Conservation (phyloP, 2,329 filamentous ascomycete species). For the Cladosporium sp. region DNA sequence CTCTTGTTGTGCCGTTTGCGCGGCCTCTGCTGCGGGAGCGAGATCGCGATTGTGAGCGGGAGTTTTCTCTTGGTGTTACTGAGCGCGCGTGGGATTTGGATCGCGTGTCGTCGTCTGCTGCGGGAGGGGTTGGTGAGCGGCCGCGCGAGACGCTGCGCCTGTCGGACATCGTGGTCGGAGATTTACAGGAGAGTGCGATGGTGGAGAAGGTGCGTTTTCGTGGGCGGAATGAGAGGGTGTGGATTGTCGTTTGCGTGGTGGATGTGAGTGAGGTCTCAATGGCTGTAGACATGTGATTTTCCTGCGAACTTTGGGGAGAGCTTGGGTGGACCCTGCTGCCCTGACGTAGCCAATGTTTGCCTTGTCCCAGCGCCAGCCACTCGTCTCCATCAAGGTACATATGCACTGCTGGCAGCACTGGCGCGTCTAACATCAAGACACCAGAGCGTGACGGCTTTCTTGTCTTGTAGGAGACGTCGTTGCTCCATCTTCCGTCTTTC, state of each 20-base stretch:
- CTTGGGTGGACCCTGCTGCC: neutral
- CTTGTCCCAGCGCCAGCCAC: neutral
- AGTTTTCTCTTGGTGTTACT: slow-evolving; percentile 31
- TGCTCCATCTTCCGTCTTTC: neutral
- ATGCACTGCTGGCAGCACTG: too few species aligned
- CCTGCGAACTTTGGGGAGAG: neutral
- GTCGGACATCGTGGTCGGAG: slow-evolving; percentile 15
- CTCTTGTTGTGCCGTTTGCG: slow-evolving; percentile 31
- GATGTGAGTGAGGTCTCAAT: too few species aligned
- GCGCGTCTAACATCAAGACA: too few species aligned
- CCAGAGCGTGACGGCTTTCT: neutral
- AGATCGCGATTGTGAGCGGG: slow-evolving; percentile 29
- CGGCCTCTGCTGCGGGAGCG: slow-evolving; percentile 28
- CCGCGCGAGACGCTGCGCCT: slow-evolving; percentile 37
- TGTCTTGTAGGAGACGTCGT: neutral
- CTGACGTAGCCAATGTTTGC: neutral
- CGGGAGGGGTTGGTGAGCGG: slow-evolving; percentile 31
- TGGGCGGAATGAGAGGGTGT: too few species aligned
- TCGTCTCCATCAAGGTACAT: neutral
- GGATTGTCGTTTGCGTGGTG: too few species aligned
- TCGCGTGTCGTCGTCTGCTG: slow-evolving; percentile 23
- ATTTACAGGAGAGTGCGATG: too few species aligned
- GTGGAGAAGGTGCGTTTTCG: too few species aligned
- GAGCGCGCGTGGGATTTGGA: slow-evolving; percentile 27
- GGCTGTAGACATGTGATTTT: slow-evolving; percentile 1